These are phyloP conservation scores for Metschnikowia proteae DNA, from an alignment of 805 yeast genomes.

Conservation along the genomic window DNA sequence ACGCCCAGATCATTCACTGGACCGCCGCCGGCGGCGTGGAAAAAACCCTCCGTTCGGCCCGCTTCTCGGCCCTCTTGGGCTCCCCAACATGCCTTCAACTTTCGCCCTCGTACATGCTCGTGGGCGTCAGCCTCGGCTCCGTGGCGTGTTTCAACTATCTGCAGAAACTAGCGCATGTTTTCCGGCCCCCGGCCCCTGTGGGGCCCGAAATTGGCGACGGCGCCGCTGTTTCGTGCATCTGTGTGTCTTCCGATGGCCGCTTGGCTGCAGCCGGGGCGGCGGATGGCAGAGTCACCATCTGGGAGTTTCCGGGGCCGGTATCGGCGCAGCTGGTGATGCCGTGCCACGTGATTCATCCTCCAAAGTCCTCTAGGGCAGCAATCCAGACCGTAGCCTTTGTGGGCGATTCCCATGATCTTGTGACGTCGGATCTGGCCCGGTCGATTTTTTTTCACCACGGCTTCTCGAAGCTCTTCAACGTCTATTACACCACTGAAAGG, in stretches of 20 bases:
- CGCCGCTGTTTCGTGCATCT: constrained; percentile 45
- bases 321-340: constrained; percentile 1
- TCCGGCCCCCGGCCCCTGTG: constrained; percentile 18
- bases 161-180: constrained; percentile 50
- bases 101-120: constrained; percentile 39
- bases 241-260: constrained; percentile 65
- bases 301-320: constrained; percentile 46
- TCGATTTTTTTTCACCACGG: constrained; percentile 63
- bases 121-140: constrained; percentile 71
- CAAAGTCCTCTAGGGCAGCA: neutral
- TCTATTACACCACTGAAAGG: constrained; percentile 26
- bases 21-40: constrained; percentile 21
- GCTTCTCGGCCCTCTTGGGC: constrained; percentile 25
- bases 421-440: constrained; percentile 31
- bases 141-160: constrained; percentile 65
- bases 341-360: constrained; percentile 12
- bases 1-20: constrained; percentile 25
- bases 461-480: constrained; percentile 52
- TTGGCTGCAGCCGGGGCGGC: constrained; percentile 65
- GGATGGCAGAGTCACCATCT: constrained; percentile 61
- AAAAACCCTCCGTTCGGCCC: constrained; percentile 19
- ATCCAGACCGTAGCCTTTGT: constrained; percentile 27
- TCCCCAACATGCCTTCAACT: constrained; percentile 21
- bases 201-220: neutral
- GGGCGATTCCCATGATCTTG: constrained; percentile 28